Conservation (phyloP, 441 rosid species). For the Cnidoscolus chayamansa region DNA sequence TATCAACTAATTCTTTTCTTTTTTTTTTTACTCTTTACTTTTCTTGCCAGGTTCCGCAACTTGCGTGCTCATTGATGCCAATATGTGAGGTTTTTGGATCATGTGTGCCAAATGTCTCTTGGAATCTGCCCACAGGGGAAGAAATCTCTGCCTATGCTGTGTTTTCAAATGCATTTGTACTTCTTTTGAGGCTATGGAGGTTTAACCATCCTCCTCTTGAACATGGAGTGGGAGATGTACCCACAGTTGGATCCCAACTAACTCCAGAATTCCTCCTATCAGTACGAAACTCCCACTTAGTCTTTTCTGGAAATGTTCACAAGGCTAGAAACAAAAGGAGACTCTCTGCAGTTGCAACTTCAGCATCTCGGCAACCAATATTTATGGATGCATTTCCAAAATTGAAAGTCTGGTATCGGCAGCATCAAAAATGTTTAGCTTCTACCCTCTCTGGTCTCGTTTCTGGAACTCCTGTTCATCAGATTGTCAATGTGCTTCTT, state of each 20-base stretch:
- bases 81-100: constrained; percentile 97
- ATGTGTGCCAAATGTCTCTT: constrained; percentile 58
- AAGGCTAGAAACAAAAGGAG: constrained; percentile 54
- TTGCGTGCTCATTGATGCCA: constrained; percentile 89
- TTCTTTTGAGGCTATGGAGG: constrained; percentile 89
- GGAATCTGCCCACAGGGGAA: constrained; percentile 85
- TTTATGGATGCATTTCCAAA: constrained; percentile 88
- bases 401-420: constrained; percentile 80
- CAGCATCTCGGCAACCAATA: constrained; percentile 54
- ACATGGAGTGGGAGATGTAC: constrained; percentile 70
- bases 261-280: constrained; percentile 83
- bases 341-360: constrained; percentile 56
- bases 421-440: constrained; percentile 87
- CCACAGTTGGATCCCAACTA: constrained; percentile 72
- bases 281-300: constrained; percentile 77
- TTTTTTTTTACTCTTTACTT: constrained; percentile 16
- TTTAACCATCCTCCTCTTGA: constrained; percentile 90
- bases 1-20: not conserved
- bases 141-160: constrained; percentile 78
- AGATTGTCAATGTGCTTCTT: constrained; percentile 78
- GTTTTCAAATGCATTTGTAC: constrained; percentile 89
- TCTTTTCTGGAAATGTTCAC: constrained; percentile 58
- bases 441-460: constrained; percentile 81
- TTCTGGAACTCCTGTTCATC: constrained; percentile 84
- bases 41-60: constrained; percentile 68